A percentile compares a stretch with the other conserved stretches of the same genome.
These are phyloP conservation scores for Mycena rebaudengoi DNA, from an alignment of 768 basidiomycete species.

Conservation along the genomic window DNA sequence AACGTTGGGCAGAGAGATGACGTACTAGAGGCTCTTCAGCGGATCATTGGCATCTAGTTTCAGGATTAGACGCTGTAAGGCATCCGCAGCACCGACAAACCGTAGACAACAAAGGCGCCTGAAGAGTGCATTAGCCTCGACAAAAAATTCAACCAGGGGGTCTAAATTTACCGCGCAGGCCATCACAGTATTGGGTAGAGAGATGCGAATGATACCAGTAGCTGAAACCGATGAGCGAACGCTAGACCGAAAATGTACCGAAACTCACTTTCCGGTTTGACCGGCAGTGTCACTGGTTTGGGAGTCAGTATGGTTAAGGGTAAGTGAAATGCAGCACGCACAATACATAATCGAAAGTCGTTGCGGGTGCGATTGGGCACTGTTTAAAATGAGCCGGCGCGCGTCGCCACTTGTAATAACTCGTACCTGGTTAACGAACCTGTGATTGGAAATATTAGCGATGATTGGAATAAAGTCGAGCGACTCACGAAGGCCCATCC, in stretches of 20 bases:
- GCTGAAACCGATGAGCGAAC: conserved; percentile 28
- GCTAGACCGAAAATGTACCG: conserved; percentile 27
- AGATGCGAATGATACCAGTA: conserved; percentile 57
- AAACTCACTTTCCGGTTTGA: conserved; percentile 40
- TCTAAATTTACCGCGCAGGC: conserved; percentile 37
- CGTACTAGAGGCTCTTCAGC: conserved; percentile 38
- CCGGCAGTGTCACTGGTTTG: conserved; percentile 41
- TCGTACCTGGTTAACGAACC: conserved; percentile 15
- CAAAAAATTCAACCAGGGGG: not conserved
- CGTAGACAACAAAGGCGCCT: conserved; percentile 24
- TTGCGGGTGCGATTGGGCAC: conserved; percentile 51
- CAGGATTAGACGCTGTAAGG: not conserved
- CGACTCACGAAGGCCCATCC: conserved; percentile 43
- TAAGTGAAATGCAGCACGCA: too few species aligned
- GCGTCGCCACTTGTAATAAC: too few species aligned
- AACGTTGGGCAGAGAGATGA: not conserved
- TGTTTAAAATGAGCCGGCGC: too few species aligned
- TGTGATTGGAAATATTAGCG: not conserved
- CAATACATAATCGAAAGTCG: conserved; percentile 51
- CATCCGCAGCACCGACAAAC: not conserved
- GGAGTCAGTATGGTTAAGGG: too few species aligned
- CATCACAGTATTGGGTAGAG: conserved; percentile 60
- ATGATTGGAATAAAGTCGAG: conserved; percentile 20
- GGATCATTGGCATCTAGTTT: conserved; percentile 48
- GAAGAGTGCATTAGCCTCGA: not conserved